Conservation (phyloP, 2,329 filamentous ascomycete species). For the Penicillium concentricum region DNA sequence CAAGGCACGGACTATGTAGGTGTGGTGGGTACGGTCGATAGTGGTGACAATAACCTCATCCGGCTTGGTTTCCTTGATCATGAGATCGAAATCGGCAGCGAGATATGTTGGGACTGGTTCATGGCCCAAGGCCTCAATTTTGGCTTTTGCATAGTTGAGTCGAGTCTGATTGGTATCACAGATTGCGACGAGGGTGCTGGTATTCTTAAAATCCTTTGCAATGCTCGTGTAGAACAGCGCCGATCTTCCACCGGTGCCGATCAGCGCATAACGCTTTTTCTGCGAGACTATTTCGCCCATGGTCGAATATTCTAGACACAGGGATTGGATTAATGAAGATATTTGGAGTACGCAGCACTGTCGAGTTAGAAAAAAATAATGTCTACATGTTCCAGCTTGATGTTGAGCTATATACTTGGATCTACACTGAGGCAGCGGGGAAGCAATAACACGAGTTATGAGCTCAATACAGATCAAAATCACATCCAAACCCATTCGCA, state of each 20-base stretch:
- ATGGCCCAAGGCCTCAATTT: conserved; percentile 43
- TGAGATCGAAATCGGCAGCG: conserved; percentile 56
- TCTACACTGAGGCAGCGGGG: neutral
- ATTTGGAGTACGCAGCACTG: neutral
- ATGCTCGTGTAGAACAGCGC: conserved; percentile 21
- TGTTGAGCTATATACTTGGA: neutral
- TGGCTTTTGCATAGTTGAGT: conserved; percentile 18
- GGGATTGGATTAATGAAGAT: too few relatives aligned
- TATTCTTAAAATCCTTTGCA: conserved; percentile 15
- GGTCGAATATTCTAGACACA: neutral
- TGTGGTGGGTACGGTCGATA: conserved; percentile 61
- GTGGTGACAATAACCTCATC: conserved; percentile 64
- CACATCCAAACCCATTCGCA: neutral
- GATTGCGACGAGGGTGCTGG: conserved; percentile 15
- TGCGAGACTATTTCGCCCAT: conserved; percentile 15
- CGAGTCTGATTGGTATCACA: conserved; percentile 23
- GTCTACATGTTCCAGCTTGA: neutral
- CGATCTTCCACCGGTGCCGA: conserved; percentile 30
- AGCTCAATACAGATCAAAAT: neutral
- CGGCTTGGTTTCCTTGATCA: conserved; percentile 56
- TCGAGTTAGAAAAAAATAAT: too few relatives aligned
- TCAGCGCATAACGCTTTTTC: conserved; percentile 21
- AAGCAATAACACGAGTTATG: neutral
- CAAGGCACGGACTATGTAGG: conserved; percentile 59
- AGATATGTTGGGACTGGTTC: conserved; percentile 54